phyloP scores from a whole-genome alignment of 163 green algal genomes.

The Volvox carteri region DNA sequence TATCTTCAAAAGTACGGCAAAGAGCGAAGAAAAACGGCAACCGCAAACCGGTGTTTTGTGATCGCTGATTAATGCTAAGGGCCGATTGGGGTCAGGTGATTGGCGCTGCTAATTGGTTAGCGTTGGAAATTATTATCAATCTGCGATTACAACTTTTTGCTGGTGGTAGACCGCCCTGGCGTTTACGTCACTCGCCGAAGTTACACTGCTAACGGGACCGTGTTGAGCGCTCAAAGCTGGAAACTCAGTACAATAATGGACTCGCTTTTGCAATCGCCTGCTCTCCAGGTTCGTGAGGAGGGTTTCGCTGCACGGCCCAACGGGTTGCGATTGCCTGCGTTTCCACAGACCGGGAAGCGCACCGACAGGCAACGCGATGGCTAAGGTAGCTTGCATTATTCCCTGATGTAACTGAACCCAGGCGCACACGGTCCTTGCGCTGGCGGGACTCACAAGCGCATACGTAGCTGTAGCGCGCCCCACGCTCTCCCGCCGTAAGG shows the following conservation, averaged over 20 bases:
- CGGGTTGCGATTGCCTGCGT: too few species aligned
- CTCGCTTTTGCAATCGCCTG: neutral
- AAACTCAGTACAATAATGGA: too few species aligned
- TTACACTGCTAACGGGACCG: too few species aligned
- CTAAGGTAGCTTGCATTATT: too few species aligned
- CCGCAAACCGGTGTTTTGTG: neutral
- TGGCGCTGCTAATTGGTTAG: too few species aligned
- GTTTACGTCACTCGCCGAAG: neutral
- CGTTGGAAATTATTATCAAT: neutral
- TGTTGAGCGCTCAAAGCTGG: too few species aligned
- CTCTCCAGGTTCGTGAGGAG: conserved; percentile 12
- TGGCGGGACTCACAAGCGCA: conserved; percentile 17
- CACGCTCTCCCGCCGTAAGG: conserved; percentile 2
- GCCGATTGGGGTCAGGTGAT: too few species aligned
- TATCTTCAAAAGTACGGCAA: neutral
- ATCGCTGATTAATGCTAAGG: too few species aligned
- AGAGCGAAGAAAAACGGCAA: neutral
- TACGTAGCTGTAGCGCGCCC: conserved; percentile 21
- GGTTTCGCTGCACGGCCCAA: neutral
- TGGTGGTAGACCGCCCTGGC: neutral
- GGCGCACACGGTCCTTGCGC: conserved; percentile 16
- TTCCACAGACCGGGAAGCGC: neutral
- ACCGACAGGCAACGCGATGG: too few species aligned
- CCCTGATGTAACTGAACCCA: too few species aligned
- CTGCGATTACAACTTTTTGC: neutral